Percentiles rank a stretch among this genome's conserved stretches.
Conservation (phyloP, 225 moss, liverwort and hornwort species). For the Takakia lepidozioides region DNA sequence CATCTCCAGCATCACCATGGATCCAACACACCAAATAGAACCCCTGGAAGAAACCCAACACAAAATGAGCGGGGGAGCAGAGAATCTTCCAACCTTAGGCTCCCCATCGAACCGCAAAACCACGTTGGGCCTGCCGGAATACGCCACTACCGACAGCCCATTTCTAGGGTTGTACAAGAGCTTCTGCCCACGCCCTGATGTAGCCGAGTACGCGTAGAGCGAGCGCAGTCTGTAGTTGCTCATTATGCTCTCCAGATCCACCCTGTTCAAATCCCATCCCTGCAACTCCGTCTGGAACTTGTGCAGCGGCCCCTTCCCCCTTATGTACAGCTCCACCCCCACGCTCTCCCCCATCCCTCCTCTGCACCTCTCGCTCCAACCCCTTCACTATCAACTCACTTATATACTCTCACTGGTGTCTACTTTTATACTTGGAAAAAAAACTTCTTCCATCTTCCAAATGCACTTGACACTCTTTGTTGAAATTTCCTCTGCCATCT, state of each 20-base stretch:
- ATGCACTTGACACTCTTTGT: no score
- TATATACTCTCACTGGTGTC: no score
- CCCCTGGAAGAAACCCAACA: not conserved
- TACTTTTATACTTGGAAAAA: no score
- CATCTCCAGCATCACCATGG: not conserved
- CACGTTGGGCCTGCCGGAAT: constrained; percentile 34
- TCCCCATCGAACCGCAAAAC: constrained; percentile 44
- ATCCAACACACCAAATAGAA: not conserved
- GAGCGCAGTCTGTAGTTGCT: constrained; percentile 24
- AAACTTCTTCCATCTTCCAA: no score
- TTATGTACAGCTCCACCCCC: constrained; percentile 38
- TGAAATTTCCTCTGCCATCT: no score
- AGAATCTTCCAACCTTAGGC: constrained; percentile 38
- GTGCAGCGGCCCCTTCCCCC: constrained; percentile 42
- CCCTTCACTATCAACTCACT: no score
- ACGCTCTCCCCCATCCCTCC: constrained; percentile 25
- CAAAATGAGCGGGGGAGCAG: not conserved
- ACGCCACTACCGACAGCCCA: constrained; percentile 29
- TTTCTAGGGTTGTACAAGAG: constrained; percentile 35
- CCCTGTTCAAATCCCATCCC: constrained; percentile 37
- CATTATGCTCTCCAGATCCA: constrained; percentile 38
- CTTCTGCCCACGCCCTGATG: constrained; percentile 36
- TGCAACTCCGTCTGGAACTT: constrained; percentile 38
- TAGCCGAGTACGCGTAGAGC: constrained; percentile 33
- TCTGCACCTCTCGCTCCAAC: no score